Base-by-base conservation (phyloP, 345 rosid genomes). In the Populus euphratica region DNA sequence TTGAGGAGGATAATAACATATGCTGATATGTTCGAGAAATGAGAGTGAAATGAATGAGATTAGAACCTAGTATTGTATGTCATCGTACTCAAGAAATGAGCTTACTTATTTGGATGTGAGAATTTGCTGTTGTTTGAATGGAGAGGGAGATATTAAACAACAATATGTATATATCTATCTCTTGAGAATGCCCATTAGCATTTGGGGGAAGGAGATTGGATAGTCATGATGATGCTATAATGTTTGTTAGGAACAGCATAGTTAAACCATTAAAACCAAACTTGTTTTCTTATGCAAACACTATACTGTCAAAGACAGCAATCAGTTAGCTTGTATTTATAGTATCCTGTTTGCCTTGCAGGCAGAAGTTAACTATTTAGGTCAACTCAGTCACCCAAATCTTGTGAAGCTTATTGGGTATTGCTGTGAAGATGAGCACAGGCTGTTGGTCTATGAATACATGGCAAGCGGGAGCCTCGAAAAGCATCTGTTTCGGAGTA, bases 391-490 rank as follows among this genome's bases (percentile, higher is more conserved):
- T 82, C 97, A 96, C 81, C 83, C 91, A 20, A 94, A 94, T 86
- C 93, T 96, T 86, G 99, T 94, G 70, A 96, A 91, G 86, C 99
- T 96, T 68, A 92, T 94, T 87, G 99, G 99, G 13, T 92, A 92
- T 77, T 96, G 99, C 82, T 96, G 99, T 76, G 99, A 96, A 86
- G 98, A 90, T 84, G 97, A 91, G 66, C 98, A 94, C 73, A 90
- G 98, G 73, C 78, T 94, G 64, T 85, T 96, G 79, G 94, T 94
- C 62, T 96, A 96, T 79, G 99, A 96, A 81, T 94, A 92, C 86
- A 89, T 96, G 97, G 93, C 93, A 0, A 80, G 90, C 83, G 99
- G 98, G 59, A 94, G 98, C 86, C 86, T 96, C 10, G 98, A 96
- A 85, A 96, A 88, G 69, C 98, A 94, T 91, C 97, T 96, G 80